Conservation (phyloP, 164 flowering plant genomes). For the Chloranthus sessilifolius region DNA sequence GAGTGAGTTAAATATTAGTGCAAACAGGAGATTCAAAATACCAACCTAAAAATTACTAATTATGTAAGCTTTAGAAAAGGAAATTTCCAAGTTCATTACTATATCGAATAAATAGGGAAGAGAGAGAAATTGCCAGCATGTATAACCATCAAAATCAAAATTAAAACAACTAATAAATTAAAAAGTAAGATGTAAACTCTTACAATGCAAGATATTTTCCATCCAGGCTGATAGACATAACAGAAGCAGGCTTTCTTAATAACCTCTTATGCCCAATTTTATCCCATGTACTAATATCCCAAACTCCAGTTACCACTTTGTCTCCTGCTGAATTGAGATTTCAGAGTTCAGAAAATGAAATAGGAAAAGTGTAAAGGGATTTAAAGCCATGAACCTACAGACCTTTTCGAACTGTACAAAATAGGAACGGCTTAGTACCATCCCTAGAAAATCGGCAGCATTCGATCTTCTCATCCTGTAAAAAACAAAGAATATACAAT, state of each 20-base stretch:
- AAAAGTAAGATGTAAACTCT: no score
- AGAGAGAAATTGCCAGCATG: no score
- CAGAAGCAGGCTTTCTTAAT: slow-evolving; percentile 65
- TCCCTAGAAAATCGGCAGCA: slow-evolving; percentile 93
- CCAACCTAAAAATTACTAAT: no score
- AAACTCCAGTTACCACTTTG: slow-evolving; percentile 64
- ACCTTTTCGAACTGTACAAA: slow-evolving; percentile 83
- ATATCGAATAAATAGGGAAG: no score
- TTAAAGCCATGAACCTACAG: not conserved
- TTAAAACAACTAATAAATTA: not conserved
- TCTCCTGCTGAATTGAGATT: slow-evolving; percentile 38
- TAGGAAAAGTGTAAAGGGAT: not conserved
- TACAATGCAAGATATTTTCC: slow-evolving; percentile 97
- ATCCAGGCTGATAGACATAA: slow-evolving; percentile 75
- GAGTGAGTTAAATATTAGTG: no score
- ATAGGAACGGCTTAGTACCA: slow-evolving; percentile 94
- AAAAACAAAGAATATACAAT: not conserved
- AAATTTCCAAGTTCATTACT: no score
- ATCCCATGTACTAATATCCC: slow-evolving; percentile 92
- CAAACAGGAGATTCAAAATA: no score
- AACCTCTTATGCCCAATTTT: slow-evolving; percentile 80
- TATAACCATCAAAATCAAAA: no score
- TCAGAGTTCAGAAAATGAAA: slow-evolving; percentile 6
- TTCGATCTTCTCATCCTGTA: slow-evolving; percentile 86
- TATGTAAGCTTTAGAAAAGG: no score